Evolutionary conservation across 31 red algal species (phyloP).

Genomic region (Odonthalia washingtoniensis): DNA sequence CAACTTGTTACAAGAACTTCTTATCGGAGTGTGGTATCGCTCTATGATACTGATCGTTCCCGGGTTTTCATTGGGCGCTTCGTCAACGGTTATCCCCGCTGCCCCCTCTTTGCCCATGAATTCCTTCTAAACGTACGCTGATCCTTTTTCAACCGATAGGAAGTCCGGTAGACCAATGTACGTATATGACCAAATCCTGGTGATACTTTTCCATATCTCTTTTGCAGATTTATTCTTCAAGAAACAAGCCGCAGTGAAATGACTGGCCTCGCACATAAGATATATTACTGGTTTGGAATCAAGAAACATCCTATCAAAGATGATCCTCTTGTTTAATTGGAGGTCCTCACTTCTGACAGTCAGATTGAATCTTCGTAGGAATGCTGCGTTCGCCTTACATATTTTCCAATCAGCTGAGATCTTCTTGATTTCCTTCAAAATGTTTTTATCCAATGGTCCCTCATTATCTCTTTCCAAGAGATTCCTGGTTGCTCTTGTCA

Average conservation of each 20-base stretch:
- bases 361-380: neutral
- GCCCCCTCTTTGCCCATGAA: neutral
- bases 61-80: slow-evolving; percentile 40
- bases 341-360: no score
- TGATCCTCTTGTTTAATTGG: no score
- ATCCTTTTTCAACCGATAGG: neutral
- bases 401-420: neutral
- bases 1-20: slow-evolving; percentile 8
- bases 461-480: neutral
- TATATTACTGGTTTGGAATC: no score
- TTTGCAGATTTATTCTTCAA: neutral
- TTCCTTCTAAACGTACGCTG: neutral
- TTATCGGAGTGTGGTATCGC: slow-evolving; percentile 23
- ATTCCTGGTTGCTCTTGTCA: neutral
- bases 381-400: neutral
- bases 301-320: no score
- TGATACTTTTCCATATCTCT: neutral
- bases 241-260: neutral
- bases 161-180: no score
- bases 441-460: neutral
- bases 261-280: neutral
- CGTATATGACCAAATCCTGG: neutral
- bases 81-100: slow-evolving; percentile 6
- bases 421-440: neutral
- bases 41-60: slow-evolving; percentile 37